Conservation (phyloP, 2,329 filamentous ascomycete species). For the Epichloe gansuensis region DNA sequence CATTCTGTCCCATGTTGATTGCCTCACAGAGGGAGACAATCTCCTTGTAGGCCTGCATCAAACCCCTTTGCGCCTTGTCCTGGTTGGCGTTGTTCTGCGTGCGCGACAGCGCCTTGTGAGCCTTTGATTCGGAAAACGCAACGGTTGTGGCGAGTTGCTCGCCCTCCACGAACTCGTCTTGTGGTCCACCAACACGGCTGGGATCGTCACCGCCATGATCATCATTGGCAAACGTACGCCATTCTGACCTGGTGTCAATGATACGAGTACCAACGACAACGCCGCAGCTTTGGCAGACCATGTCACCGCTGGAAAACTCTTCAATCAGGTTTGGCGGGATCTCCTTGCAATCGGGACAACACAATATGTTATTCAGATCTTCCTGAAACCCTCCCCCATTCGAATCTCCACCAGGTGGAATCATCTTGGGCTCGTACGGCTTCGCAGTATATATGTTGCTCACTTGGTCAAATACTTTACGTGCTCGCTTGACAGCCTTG, state of each 20-base stretch:
- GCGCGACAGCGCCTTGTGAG: conserved; percentile 62
- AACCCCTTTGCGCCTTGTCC: conserved; percentile 71
- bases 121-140: conserved; percentile 63
- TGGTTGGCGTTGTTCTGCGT: conserved; percentile 75
- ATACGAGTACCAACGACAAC: conserved; percentile 81
- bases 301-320: conserved; percentile 83
- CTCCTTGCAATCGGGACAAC: conserved; percentile 85
- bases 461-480: conserved; percentile 27
- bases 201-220: conserved; percentile 94
- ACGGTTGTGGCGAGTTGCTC: conserved; percentile 83
- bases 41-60: conserved; percentile 77
- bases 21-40: conserved; percentile 80
- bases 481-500: conserved; percentile 22
- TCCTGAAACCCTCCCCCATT: conserved; percentile 39
- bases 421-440: conserved; percentile 33
- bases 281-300: conserved; percentile 85
- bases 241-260: conserved; percentile 93
- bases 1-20: conserved; percentile 66
- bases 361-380: conserved; percentile 74
- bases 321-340: conserved; percentile 85
- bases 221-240: conserved; percentile 97
- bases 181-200: conserved; percentile 90
- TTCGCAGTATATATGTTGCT: conserved; percentile 31
- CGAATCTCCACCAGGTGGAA: conserved; percentile 24
- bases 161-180: conserved; percentile 80